Evolutionary conservation across 2,329 filamentous ascomycete genomes (phyloP), one percentile per base, ranked within the genome.

Genomic region (Sclerotinia nivalis): DNA sequence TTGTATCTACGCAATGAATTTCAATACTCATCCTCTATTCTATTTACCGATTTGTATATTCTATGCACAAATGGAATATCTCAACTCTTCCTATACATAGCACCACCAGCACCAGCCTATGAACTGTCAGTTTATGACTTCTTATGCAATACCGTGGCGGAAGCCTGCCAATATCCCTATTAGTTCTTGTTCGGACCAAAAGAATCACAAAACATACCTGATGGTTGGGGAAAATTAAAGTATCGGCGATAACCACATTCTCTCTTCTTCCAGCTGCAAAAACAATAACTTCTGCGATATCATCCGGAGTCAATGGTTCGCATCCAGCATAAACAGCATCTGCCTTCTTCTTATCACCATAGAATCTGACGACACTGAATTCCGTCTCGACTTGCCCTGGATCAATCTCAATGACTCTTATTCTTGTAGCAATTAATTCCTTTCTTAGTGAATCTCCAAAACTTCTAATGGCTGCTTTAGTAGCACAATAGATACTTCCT

Each of bases 341-440:
- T 6, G 94, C 94, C 84, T 97, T 97, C 71, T 85, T 79, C 84
- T 94, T 94, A 80, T 97, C 94, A 7, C 94, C 94, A 73, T 92
- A 89, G 80, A 96, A 97, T 72, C 94, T 86, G 55, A 97, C 92
- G 25, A 97, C 84, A 2, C 91, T 95, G 81, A 97, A 97, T 79
- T 97, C 92, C 58, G 94, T 97, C 85, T 97, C 93, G 60, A 97
- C 93, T 82, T 97, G 93, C 37, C 94, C 94, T 0, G 94, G 94
- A 77, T 97, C 94, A 76, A 97, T 86, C 80, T 93, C 92, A 72
- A 97, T 97, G 72, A 97, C 85, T 69, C 94, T 84, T 72, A 97
- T 92, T 69, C 91, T 85, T 25, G 90, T 92, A 9, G 91, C 85
- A 74, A 97, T 90, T 71, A 96, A 85, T 82, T 97, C 94, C 79